Conservation (phyloP, 257 asterid species). For the Verbena officinalis region DNA sequence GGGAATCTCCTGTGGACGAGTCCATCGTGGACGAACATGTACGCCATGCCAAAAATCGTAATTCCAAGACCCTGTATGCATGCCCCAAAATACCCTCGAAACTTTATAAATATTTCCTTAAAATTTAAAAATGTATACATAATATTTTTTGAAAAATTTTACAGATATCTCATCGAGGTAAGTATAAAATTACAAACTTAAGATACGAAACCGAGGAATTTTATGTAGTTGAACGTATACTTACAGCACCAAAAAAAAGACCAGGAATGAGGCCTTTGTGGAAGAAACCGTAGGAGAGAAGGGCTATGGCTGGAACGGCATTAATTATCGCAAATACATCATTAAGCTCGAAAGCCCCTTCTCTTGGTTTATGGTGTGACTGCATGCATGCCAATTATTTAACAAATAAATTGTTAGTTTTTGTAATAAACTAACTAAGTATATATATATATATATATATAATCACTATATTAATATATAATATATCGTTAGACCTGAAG, state of each 20-base stretch:
- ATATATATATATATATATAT: too few species aligned
- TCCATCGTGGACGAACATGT: constrained; percentile 99
- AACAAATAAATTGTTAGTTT: not conserved
- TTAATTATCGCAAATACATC: constrained; percentile 74
- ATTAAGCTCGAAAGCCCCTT: constrained; percentile 78
- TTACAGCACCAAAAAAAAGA: constrained; percentile 78
- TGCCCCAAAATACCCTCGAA: too few species aligned
- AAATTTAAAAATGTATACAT: too few species aligned
- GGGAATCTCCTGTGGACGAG: constrained; percentile 94
- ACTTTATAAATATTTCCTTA: too few species aligned
- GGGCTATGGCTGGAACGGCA: constrained; percentile 79
- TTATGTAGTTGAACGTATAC: too few species aligned
- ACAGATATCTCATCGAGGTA: too few species aligned
- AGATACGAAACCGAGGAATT: too few species aligned
- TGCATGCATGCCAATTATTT: constrained; percentile 27
- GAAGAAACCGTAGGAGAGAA: constrained; percentile 69
- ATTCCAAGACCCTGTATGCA: constrained; percentile 98
- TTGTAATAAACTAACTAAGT: too few species aligned
- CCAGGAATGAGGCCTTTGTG: constrained; percentile 76
- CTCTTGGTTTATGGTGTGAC: constrained; percentile 84
- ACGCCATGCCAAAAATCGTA: constrained; percentile 94
- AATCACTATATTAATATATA: too few species aligned
- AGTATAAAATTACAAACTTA: too few species aligned
- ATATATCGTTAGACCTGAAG: too few species aligned
- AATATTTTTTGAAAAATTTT: too few species aligned